These are phyloP conservation scores for Pichia norvegensis DNA, from an alignment of 1,139 yeast species.

Conservation along the genomic window DNA sequence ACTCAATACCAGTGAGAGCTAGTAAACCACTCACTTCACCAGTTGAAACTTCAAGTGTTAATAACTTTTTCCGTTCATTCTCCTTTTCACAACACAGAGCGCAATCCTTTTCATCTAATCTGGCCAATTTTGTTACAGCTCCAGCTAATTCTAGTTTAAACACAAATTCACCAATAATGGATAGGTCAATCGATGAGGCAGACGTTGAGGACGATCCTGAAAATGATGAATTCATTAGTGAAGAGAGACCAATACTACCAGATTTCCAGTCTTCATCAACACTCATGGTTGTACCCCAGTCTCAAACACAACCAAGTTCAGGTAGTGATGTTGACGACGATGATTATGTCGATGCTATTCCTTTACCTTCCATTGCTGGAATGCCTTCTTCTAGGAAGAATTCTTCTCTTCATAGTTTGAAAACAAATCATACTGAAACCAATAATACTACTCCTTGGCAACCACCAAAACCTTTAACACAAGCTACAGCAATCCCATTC, in stretches of 20 bases:
- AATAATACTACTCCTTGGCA: not conserved
- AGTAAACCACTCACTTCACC: conserved; percentile 32
- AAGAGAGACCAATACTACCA: not conserved
- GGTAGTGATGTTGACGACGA: not conserved
- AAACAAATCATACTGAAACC: not conserved
- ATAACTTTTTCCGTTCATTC: conserved; percentile 28
- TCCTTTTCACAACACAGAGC: conserved; percentile 24
- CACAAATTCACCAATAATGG: not conserved
- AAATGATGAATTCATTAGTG: not conserved
- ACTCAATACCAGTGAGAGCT: conserved; percentile 23
- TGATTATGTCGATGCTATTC: not conserved
- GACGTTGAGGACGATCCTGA: conserved; percentile 14
- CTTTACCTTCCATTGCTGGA: not conserved
- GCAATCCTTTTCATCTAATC: conserved; percentile 13
- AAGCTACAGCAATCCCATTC: conserved; percentile 1
- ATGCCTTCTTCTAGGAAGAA: not conserved
- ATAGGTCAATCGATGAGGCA: conserved; percentile 10
- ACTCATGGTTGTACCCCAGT: not conserved
- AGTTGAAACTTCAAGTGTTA: conserved; percentile 26
- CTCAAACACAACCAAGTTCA: not conserved
- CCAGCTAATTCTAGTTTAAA: not conserved
- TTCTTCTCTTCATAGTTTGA: conserved; percentile 11
- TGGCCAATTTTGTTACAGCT: not conserved
- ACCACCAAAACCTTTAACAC: not conserved
- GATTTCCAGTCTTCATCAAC: not conserved